Percentiles rank a stretch among this genome's conserved stretches.
Evolutionary conservation across 2,329 filamentous ascomycete species (phyloP).

Genomic region (Epichloe scottii): DNA sequence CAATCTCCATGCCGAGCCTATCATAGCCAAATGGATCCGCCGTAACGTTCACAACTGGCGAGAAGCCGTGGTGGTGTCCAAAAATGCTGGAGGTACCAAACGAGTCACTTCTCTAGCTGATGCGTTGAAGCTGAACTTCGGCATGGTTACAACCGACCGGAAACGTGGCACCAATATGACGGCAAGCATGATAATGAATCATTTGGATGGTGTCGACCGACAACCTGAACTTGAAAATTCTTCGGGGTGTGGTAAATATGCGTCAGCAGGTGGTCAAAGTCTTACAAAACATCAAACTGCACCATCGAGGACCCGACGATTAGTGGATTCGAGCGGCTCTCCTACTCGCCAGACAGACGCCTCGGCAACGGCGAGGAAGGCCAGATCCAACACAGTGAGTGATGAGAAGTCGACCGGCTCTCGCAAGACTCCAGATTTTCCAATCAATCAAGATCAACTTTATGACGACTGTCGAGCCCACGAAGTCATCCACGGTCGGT

Average conservation of each 20-base stretch:
- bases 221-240: slow-evolving; percentile 28
- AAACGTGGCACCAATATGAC: slow-evolving; percentile 59
- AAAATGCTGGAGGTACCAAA: slow-evolving; percentile 96
- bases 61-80: slow-evolving; percentile 91
- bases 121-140: slow-evolving; percentile 92
- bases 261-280: slow-evolving; percentile 11
- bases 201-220: slow-evolving; percentile 48
- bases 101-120: slow-evolving; percentile 92
- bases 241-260: slow-evolving; percentile 10
- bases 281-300: slow-evolving; percentile 11
- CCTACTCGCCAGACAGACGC: slow-evolving; percentile 20
- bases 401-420: slow-evolving; percentile 12
- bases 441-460: slow-evolving; percentile 28
- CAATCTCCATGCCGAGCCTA: slow-evolving; percentile 89
- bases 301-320: slow-evolving; percentile 5
- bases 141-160: slow-evolving; percentile 81
- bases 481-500: slow-evolving; percentile 81
- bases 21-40: slow-evolving; percentile 91
- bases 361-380: slow-evolving; percentile 6
- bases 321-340: slow-evolving; percentile 32
- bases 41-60: slow-evolving; percentile 79
- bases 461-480: slow-evolving; percentile 72
- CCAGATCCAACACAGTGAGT: slow-evolving; percentile 6
- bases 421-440: slow-evolving; percentile 14
- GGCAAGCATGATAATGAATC: slow-evolving; percentile 64